phyloP scores from a whole-genome alignment of 2,329 filamentous ascomycete species.

The Talaromyces funiculosus region DNA sequence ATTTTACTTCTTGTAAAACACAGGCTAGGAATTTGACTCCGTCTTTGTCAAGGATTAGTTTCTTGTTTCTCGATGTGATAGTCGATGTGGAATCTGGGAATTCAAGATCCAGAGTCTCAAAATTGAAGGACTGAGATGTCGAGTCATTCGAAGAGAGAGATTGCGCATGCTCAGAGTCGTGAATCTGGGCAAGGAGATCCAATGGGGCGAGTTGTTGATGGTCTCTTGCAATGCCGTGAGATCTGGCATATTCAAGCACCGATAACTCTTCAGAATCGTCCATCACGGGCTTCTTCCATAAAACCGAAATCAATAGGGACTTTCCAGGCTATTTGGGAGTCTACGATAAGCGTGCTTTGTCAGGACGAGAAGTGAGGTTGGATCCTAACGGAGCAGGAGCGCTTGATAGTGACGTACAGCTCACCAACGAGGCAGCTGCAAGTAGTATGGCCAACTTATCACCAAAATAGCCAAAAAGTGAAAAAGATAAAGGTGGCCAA shows the following conservation, averaged over 20 bases:
- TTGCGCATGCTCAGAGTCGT: slow-evolving; percentile 14
- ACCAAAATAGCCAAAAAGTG: no score
- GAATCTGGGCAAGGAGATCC: slow-evolving; percentile 13
- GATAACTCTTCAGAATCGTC: slow-evolving; percentile 25
- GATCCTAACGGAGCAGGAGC: background rate
- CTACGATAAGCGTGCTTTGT: background rate
- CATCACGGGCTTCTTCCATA: no score
- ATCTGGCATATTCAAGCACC: slow-evolving; percentile 45
- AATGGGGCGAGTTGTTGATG: slow-evolving; percentile 28
- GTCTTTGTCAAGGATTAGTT: slow-evolving; percentile 28
- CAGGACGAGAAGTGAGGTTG: background rate
- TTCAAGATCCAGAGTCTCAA: background rate
- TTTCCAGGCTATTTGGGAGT: no score
- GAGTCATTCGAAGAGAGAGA: slow-evolving; percentile 18
- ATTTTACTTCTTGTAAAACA: slow-evolving; percentile 19
- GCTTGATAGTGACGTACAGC: background rate
- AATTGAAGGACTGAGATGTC: slow-evolving; percentile 18
- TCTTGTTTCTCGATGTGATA: slow-evolving; percentile 23
- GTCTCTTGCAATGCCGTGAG: slow-evolving; percentile 38
- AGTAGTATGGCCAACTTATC: no score
- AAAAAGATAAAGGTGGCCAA: no score
- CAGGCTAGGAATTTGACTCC: slow-evolving; percentile 28
- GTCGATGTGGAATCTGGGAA: background rate
- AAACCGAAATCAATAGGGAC: no score
- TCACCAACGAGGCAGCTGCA: no score